Evolutionary conservation across 1,284 basidiomycete genomes (phyloP), one percentile per base, ranked within the genome.

Genomic region (Afroboletus lepidellus): DNA sequence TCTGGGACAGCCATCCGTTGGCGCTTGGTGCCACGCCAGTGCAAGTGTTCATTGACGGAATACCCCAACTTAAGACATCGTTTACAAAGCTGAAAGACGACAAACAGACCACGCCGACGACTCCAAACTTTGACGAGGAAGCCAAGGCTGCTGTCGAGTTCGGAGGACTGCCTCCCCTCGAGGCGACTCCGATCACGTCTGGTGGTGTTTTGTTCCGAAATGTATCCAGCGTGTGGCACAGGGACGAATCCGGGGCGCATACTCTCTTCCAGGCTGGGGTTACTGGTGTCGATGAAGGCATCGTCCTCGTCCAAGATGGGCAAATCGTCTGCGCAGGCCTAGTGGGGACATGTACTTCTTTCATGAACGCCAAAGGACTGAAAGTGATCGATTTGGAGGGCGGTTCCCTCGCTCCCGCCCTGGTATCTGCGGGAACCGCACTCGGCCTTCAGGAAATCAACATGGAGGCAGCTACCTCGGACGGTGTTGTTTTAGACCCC

Each of bases 1-100:
- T 95, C 5, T 95, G 93, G 92, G 90, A 94, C 60, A 86, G 83
- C 21, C 92, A 93, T 69, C 92, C 92, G 0, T 77, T 95, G 25
- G 73, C 83, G 0, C 75, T 94, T 3, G 85, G 86, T 9, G 81
- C 75, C 61, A 90, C 80, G 61, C 93, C 81, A 62, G 80, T 71
- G 32, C 84, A 88, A 63, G 85, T 88, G 12, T 82, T 80, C 65
- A 81, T 87, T 34, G 85, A 88, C 57, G 86, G 85, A 8, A 81
- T 87, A 41, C 72, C 78, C 4, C 85, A 88, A 60, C 61, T 87
- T 16, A 55, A 67, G 13, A 53, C 60, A 1, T 71, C 78, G 0
- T 65, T 74, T n/a, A 59, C 72, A 16, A 57, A 66, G 36, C 87
- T 87, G 60, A 77, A 78, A 2, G 54, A 60, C 13, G 57, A 65